Percentiles rank a stretch among this genome's conserved stretches.
phyloP scores from a whole-genome alignment of 2,329 filamentous ascomycete genomes.

The Phaeoacremonium minimum region DNA sequence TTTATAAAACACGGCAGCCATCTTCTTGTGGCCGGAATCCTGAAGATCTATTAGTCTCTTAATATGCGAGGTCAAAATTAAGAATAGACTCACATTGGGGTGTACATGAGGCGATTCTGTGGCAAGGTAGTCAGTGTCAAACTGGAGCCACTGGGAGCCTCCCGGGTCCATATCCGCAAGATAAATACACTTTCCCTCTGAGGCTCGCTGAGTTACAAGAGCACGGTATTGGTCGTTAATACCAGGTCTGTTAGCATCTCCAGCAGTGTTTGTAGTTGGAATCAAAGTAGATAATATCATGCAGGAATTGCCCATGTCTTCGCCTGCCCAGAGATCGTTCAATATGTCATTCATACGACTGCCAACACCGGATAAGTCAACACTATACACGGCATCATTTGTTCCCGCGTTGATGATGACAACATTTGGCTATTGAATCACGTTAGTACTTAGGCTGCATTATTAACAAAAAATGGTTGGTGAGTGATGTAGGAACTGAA shows the following conservation, averaged over 20 bases:
- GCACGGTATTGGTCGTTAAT: background rate
- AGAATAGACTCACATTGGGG: background rate
- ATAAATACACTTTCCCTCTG: background rate
- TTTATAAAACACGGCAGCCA: conserved; percentile 5
- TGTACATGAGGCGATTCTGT: background rate
- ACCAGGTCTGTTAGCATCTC: background rate
- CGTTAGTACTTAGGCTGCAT: too few relatives aligned
- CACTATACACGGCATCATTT: background rate
- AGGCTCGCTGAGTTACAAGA: background rate
- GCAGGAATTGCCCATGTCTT: background rate
- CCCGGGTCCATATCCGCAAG: background rate
- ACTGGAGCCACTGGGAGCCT: conserved; percentile 1
- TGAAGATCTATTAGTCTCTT: conserved; percentile 9
- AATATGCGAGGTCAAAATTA: background rate
- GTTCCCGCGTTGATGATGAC: background rate
- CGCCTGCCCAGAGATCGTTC: background rate
- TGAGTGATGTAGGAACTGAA: background rate
- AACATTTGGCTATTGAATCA: background rate
- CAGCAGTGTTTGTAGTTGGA: background rate
- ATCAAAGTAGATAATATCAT: background rate
- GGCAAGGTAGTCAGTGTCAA: conserved; percentile 3
- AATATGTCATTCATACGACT: background rate
- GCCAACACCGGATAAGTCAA: background rate
- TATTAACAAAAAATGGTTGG: background rate
- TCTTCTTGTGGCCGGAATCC: conserved; percentile 10